Conservation (phyloP, 306 rosid genomes). For the Erythrophleum fordii region DNA sequence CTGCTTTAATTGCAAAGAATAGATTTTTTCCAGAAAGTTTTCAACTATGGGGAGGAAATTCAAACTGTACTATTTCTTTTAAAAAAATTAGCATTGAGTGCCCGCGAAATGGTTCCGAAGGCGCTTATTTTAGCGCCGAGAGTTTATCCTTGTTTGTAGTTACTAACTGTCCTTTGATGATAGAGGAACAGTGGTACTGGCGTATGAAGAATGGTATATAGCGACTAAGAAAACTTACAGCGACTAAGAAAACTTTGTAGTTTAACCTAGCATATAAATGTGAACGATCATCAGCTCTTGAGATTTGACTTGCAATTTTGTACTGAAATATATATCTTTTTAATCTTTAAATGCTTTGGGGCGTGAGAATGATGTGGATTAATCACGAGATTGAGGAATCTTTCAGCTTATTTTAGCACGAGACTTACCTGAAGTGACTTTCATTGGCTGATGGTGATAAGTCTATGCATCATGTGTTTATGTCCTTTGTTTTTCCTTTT, state of each 20-base stretch:
- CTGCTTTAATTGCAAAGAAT: neutral
- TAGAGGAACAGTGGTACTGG: constrained; percentile 8
- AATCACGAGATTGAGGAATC: constrained; percentile 13
- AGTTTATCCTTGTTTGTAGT: neutral
- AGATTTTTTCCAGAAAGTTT: constrained; percentile 1
- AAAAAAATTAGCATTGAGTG: neutral
- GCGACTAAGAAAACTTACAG: too few relatives aligned
- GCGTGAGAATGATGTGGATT: neutral
- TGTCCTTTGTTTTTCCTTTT: neutral
- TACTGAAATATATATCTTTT: neutral
- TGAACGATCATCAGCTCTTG: neutral
- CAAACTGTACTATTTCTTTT: neutral
- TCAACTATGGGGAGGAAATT: neutral
- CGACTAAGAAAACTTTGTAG: neutral
- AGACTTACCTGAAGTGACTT: neutral
- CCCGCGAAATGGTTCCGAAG: neutral
- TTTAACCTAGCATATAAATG: neutral
- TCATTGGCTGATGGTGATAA: neutral
- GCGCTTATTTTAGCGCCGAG: neutral
- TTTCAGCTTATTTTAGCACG: neutral
- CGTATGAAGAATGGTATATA: neutral
- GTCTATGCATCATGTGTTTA: neutral
- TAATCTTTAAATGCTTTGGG: neutral
- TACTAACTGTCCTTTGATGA: constrained; percentile 1
- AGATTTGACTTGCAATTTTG: constrained; percentile 7